Base-by-base conservation (phyloP, 1,284 basidiomycete genomes). In the Ganoderma sinense region DNA sequence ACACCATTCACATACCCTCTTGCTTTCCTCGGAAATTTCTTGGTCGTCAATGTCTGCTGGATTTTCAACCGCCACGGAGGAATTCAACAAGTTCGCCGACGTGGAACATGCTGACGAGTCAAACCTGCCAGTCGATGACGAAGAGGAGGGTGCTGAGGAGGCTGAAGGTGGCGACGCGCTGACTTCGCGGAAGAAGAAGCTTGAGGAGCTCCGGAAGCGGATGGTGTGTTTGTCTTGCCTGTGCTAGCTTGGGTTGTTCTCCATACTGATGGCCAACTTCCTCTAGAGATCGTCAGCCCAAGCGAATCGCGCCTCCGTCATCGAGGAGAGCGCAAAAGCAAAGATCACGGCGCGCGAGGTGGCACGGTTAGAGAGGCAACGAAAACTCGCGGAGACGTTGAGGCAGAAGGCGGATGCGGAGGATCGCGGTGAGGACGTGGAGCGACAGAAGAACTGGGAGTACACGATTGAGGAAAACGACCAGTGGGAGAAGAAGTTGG, bases 391-490 rank as follows among this genome's bases (percentile, higher is more conserved):
- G 0, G 96, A 97, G 80, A 90, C 86, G n/a, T 80, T 98, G 71
- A 89, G 96, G 11, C 84, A 91, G 73, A 96, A 97, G 82, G 91
- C 94, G 2, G 95, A 97, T 74, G 95, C 96, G 0, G 92, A 93
- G 78, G 96, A 96, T 71, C 85, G 87, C 0, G 97, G 97, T 16
- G 95, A 93, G 77, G 90, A 91, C 74, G 84, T 89, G 2, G 89
- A 91, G 75, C 85, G 96, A 68, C 88, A 89, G 77, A 95, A 95
- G 85, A 95, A 96, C 77, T 97, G 96, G 96, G 91, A 95, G 76
- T 98, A 94, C 84, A 94, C 92, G 29, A 93, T 98, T 67, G 97
- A 98, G 83, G 96, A 98, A 82, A 97, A 96, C 76, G 96, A 98
- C 75, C 84, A 89, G 71, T 97, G 97, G 97, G 95, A 97, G 84